Percentiles rank a stretch among this genome's conserved stretches.
These are phyloP conservation scores for Ceratobasidium sp. DNA, from an alignment of 1,284 basidiomycete species.

Conservation along the genomic window DNA sequence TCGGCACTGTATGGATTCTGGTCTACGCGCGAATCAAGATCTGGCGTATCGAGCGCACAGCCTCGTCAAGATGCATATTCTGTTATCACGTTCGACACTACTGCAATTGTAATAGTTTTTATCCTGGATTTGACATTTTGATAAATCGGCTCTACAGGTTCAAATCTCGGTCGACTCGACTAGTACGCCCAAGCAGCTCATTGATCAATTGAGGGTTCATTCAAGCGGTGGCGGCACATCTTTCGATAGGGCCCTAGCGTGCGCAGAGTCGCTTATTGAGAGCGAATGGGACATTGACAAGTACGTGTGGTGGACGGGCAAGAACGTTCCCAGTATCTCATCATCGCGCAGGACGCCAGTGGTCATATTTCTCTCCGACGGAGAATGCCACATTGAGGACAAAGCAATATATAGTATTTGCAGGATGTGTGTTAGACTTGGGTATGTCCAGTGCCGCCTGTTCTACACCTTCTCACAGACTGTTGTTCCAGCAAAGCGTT, in stretches of 20 bases:
- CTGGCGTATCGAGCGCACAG: slow-evolving; percentile 63
- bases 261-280: slow-evolving; percentile 61
- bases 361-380: slow-evolving; percentile 73
- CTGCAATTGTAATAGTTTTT: slow-evolving; percentile 49
- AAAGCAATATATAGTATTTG: slow-evolving; percentile 63
- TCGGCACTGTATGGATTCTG: slow-evolving; percentile 69
- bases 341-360: slow-evolving; percentile 63
- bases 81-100: slow-evolving; percentile 66
- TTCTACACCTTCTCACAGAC: background rate
- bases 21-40: slow-evolving; percentile 63
- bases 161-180: slow-evolving; percentile 63
- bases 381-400: slow-evolving; percentile 63
- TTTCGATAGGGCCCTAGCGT: slow-evolving; percentile 62
- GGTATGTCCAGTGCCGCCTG: slow-evolving; percentile 57
- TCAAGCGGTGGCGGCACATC: slow-evolving; percentile 62
- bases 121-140: slow-evolving; percentile 29
- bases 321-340: background rate
- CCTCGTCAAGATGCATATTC: slow-evolving; percentile 71
- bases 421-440: slow-evolving; percentile 62
- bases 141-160: slow-evolving; percentile 56
- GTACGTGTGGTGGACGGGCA: slow-evolving; percentile 64
- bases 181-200: slow-evolving; percentile 63
- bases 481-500: slow-evolving; percentile 63
- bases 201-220: slow-evolving; percentile 60
- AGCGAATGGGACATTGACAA: slow-evolving; percentile 68